Evolutionary conservation across 805 yeast genomes (phyloP).

Genomic region (Pichia occidentalis): DNA sequence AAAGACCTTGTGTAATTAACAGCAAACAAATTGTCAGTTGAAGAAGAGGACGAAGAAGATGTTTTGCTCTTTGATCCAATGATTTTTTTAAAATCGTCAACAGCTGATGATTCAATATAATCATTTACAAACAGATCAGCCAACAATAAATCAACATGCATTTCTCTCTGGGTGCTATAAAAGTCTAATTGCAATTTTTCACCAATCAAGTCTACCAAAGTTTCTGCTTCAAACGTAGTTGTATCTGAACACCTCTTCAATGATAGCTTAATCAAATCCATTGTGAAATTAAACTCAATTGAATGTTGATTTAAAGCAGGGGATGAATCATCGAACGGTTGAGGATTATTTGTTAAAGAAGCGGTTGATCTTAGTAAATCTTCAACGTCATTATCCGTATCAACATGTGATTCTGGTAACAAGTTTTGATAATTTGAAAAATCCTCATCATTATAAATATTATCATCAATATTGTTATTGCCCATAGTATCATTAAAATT

Average conservation of each 20-base stretch:
- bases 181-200: slow-evolving; percentile 56
- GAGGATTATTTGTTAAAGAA: no score
- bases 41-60: slow-evolving; percentile 28
- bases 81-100: slow-evolving; percentile 59
- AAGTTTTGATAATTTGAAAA: not conserved
- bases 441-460: not conserved
- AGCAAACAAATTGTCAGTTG: slow-evolving; percentile 46
- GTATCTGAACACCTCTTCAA: slow-evolving; percentile 63
- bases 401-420: slow-evolving; percentile 1
- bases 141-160: slow-evolving; percentile 60
- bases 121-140: slow-evolving; percentile 69
- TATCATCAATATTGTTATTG: not conserved
- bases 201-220: slow-evolving; percentile 67
- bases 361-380: slow-evolving; percentile 1
- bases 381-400: not conserved
- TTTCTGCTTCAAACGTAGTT: slow-evolving; percentile 52
- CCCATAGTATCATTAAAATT: slow-evolving; percentile 17
- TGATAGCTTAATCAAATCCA: slow-evolving; percentile 56
- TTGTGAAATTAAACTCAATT: slow-evolving; percentile 67
- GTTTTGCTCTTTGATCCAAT: slow-evolving; percentile 54
- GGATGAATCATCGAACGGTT: no score
- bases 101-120: slow-evolving; percentile 55
- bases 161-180: slow-evolving; percentile 49
- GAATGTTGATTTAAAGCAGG: slow-evolving; percentile 41
- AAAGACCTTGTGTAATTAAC: slow-evolving; percentile 53